A percentile compares a stretch with the other conserved stretches of the same genome.
Conservation (phyloP, 2,329 filamentous ascomycete species). For the Mycosphaerella sp. region DNA sequence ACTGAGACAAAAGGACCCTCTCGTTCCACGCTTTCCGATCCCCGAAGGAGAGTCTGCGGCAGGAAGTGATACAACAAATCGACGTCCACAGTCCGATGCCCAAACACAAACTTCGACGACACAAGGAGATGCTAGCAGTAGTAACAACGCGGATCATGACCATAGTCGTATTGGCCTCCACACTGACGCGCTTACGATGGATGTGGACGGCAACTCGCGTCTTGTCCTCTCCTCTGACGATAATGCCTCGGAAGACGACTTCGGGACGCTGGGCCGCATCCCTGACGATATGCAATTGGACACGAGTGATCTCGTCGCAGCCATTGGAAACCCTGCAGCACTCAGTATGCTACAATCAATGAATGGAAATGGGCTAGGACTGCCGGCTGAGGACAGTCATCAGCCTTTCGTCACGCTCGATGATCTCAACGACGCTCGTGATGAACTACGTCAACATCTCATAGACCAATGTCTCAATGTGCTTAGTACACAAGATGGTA, state of each 20-base stretch:
- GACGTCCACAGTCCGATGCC: constrained; percentile 1
- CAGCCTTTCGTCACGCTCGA: constrained; percentile 58
- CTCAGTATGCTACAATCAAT: constrained; percentile 3
- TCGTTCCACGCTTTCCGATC: constrained; percentile 29
- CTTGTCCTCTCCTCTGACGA: constrained; percentile 16
- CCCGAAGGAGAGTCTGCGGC: constrained; percentile 21
- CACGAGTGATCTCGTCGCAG: constrained; percentile 19
- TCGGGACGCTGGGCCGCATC: constrained; percentile 22
- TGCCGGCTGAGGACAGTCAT: constrained; percentile 29
- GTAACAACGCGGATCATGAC: not conserved
- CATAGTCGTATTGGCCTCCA: not conserved
- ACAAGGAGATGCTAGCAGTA: constrained; percentile 5
- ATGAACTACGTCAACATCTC: constrained; percentile 65
- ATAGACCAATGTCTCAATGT: constrained; percentile 89
- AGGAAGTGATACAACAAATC: not conserved
- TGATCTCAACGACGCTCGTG: constrained; percentile 69
- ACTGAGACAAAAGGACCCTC: constrained; percentile 31
- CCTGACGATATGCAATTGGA: constrained; percentile 22
- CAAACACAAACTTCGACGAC: constrained; percentile 35
- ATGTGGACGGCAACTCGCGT: constrained; percentile 8
- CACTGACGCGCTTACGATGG: constrained; percentile 1
- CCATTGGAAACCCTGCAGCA: constrained; percentile 17
- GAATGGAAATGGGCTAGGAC: not conserved
- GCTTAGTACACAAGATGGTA: constrained; percentile 76
- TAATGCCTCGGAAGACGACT: constrained; percentile 23